These are phyloP conservation scores for Alternaria sp. DNA, from an alignment of 2,329 filamentous ascomycete species.

Conservation along the genomic window DNA sequence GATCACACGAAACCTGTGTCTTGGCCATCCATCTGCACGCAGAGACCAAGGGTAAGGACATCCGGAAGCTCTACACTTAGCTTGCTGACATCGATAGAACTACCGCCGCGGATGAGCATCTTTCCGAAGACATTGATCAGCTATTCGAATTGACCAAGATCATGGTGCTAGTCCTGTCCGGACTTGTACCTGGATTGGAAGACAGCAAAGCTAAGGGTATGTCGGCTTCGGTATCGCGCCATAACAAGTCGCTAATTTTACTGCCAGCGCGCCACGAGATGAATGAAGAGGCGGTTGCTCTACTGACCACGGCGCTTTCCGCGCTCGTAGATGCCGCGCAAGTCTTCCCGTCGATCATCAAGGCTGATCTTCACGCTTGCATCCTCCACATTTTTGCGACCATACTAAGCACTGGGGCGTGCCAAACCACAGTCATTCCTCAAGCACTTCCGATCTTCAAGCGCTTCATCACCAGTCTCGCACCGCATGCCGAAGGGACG, in stretches of 20 bases:
- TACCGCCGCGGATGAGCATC: slow-evolving; percentile 67
- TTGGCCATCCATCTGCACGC: slow-evolving; percentile 88
- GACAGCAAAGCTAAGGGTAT: slow-evolving; percentile 55
- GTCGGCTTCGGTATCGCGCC: background rate
- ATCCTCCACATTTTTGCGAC: slow-evolving; percentile 97
- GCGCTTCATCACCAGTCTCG: slow-evolving; percentile 82
- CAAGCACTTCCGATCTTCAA: slow-evolving; percentile 90
- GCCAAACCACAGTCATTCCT: slow-evolving; percentile 87
- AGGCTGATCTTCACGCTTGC: slow-evolving; percentile 92
- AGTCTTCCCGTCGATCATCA: slow-evolving; percentile 95
- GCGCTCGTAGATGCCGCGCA: slow-evolving; percentile 93
- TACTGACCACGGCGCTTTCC: slow-evolving; percentile 81
- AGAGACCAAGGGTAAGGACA: slow-evolving; percentile 64
- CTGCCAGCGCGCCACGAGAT: slow-evolving; percentile 71
- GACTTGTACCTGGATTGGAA: slow-evolving; percentile 81
- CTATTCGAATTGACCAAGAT: slow-evolving; percentile 96
- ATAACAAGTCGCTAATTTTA: slow-evolving; percentile 38
- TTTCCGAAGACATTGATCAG: slow-evolving; percentile 97
- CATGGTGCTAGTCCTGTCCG: slow-evolving; percentile 89
- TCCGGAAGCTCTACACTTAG: background rate
- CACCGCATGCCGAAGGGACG: slow-evolving; percentile 48
- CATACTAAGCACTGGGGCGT: slow-evolving; percentile 83
- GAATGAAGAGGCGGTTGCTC: slow-evolving; percentile 82
- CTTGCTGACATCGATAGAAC: slow-evolving; percentile 25
- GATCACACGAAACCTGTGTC: slow-evolving; percentile 86